A percentile compares a stretch with the other conserved stretches of the same genome.
phyloP scores from a whole-genome alignment of 148 eudicot genomes.

The Oxyria digyna region DNA sequence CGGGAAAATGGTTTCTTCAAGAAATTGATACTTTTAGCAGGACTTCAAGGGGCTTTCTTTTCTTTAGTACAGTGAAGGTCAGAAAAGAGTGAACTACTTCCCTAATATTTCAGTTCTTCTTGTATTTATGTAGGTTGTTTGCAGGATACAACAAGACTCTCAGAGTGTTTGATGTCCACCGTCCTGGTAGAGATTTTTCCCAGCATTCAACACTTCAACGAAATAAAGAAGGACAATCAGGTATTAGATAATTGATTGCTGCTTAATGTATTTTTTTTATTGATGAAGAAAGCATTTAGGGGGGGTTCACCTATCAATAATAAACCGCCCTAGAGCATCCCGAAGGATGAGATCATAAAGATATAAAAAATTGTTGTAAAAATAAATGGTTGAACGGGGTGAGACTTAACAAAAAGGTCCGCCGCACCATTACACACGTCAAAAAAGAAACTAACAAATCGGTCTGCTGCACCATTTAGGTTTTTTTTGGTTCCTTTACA shows the following conservation, averaged over 20 bases:
- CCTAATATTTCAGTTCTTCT: background rate
- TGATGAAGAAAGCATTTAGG: no score
- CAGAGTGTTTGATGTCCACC: constrained; percentile 80
- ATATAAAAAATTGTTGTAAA: no score
- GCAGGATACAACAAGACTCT: constrained; percentile 87
- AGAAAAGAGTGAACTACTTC: background rate
- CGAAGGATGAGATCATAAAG: no score
- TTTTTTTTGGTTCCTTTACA: no score
- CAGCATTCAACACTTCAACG: constrained; percentile 70
- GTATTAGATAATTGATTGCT: constrained; percentile 19
- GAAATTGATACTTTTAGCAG: background rate
- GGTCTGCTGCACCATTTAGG: no score
- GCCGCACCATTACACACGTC: no score
- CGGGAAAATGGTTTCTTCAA: background rate
- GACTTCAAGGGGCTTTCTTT: background rate
- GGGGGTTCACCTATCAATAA: no score
- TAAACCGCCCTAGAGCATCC: no score
- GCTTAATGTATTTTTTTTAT: background rate
- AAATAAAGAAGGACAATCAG: constrained; percentile 95
- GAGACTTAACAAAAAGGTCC: no score
- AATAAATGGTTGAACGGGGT: no score
- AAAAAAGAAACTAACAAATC: no score
- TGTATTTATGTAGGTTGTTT: constrained; percentile 46
- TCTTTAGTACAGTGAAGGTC: background rate
- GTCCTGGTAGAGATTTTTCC: constrained; percentile 86